Percentiles rank a stretch among this genome's conserved stretches.
Conservation (phyloP, 208 protist genomes). For the Trypanosoma theileri region DNA sequence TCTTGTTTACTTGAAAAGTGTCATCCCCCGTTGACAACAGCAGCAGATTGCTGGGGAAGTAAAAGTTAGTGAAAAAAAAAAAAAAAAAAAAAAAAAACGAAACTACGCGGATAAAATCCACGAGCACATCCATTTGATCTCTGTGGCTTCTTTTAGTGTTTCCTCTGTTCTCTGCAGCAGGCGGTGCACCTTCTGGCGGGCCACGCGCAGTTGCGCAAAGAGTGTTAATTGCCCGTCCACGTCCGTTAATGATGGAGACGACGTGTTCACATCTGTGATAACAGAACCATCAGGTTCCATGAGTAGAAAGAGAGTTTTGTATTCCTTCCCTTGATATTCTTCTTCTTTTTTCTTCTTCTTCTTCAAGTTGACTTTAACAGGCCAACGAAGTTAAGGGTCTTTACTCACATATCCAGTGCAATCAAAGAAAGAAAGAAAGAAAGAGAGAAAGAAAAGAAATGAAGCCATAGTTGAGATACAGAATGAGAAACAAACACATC, state of each 20-base stretch:
- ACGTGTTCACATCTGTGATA: not conserved
- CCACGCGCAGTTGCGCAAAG: slow-evolving; percentile 10
- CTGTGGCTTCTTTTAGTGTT: slow-evolving; percentile 1
- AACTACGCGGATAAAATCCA: slow-evolving; percentile 5
- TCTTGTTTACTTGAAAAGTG: no score
- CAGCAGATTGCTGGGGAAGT: not conserved
- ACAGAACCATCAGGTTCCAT: not conserved
- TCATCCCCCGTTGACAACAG: no score
- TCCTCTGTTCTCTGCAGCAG: slow-evolving; percentile 14
- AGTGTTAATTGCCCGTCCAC: slow-evolving; percentile 18
- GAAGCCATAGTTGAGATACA: not conserved
- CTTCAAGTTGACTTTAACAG: not conserved
- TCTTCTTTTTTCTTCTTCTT: not conserved
- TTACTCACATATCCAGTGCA: not conserved
- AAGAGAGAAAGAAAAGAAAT: not conserved
- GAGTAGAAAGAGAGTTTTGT: not conserved
- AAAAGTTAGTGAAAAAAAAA: not conserved
- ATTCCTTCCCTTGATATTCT: no score
- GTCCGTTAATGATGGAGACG: not conserved
- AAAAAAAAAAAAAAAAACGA: not conserved
- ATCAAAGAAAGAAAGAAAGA: not conserved
- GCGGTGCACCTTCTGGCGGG: slow-evolving; percentile 2
- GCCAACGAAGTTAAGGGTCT: no score
- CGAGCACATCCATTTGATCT: slow-evolving; percentile 15
- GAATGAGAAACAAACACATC: not conserved